Percentiles rank a stretch among this genome's conserved stretches.
Evolutionary conservation across 2,329 filamentous ascomycete genomes (phyloP).

Genomic region (Raffaelea arxii): DNA sequence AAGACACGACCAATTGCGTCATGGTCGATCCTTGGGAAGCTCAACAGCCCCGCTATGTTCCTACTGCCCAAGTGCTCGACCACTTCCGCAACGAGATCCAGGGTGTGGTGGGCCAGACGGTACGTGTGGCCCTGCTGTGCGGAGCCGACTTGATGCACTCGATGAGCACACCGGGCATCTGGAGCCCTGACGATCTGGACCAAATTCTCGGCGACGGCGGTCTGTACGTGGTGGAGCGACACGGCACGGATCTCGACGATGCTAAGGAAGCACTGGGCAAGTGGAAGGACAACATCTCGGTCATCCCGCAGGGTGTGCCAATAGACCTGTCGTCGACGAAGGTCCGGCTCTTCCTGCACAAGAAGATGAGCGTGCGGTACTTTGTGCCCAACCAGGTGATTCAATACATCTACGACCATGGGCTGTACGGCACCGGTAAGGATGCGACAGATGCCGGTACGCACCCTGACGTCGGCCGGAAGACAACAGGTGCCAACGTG

Average conservation of each 20-base stretch:
- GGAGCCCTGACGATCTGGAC: conserved; percentile 75
- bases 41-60: conserved; percentile 64
- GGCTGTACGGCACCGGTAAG: conserved; percentile 5
- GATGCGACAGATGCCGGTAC: background rate
- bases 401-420: conserved; percentile 5
- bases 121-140: conserved; percentile 67
- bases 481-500: background rate
- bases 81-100: conserved; percentile 92
- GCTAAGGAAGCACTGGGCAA: conserved; percentile 71
- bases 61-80: conserved; percentile 80
- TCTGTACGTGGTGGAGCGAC: conserved; percentile 78
- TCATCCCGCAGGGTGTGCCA: conserved; percentile 80
- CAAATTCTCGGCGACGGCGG: conserved; percentile 80
- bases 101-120: conserved; percentile 51
- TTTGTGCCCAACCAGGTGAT: conserved; percentile 20
- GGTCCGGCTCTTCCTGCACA: conserved; percentile 69
- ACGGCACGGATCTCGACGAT: conserved; percentile 75
- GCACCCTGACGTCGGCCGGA: conserved; percentile 1
- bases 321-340: conserved; percentile 75
- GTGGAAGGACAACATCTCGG: conserved; percentile 78
- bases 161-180: conserved; percentile 65
- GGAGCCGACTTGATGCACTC: conserved; percentile 73
- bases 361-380: conserved; percentile 76
- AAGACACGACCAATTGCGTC: conserved; percentile 65
- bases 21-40: conserved; percentile 60